Conservation (phyloP, 2,329 filamentous ascomycete genomes). For the Sporothrix luriei region DNA sequence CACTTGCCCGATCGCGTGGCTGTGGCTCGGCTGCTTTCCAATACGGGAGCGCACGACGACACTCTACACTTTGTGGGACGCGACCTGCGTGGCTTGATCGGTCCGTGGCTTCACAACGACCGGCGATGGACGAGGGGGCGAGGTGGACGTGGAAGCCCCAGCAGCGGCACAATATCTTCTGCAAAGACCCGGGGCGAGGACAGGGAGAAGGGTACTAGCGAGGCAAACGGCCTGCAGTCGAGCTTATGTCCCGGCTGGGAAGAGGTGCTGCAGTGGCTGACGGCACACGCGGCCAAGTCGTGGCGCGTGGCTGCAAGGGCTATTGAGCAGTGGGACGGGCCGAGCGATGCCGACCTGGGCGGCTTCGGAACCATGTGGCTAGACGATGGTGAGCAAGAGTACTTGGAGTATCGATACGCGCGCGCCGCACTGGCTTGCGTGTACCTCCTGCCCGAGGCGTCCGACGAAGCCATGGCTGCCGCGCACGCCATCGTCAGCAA, state of each 20-base stretch:
- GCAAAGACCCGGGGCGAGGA: constrained; percentile 29
- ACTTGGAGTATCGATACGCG: constrained; percentile 66
- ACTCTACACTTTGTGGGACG: constrained; percentile 54
- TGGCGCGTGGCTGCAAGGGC: constrained; percentile 65
- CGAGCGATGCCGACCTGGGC: constrained; percentile 69
- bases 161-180: not conserved
- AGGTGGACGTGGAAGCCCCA: constrained; percentile 34
- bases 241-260: constrained; percentile 66
- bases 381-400: constrained; percentile 60
- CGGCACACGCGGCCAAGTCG: constrained; percentile 57
- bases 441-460: constrained; percentile 66
- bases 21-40: constrained; percentile 63
- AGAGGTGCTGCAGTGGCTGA: constrained; percentile 68
- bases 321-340: constrained; percentile 73
- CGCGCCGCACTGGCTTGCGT: constrained; percentile 68
- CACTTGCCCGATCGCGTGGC: constrained; percentile 61
- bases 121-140: constrained; percentile 56
- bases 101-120: constrained; percentile 72
- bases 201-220: constrained; percentile 35
- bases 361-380: constrained; percentile 60
- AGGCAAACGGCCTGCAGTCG: not conserved
- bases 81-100: constrained; percentile 68
- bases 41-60: constrained; percentile 50
- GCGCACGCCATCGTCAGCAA: constrained; percentile 64
- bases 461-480: constrained; percentile 59